These are phyloP conservation scores for Cetradonia linearis DNA, from an alignment of 495 filamentous ascomycete genomes.

Conservation along the genomic window DNA sequence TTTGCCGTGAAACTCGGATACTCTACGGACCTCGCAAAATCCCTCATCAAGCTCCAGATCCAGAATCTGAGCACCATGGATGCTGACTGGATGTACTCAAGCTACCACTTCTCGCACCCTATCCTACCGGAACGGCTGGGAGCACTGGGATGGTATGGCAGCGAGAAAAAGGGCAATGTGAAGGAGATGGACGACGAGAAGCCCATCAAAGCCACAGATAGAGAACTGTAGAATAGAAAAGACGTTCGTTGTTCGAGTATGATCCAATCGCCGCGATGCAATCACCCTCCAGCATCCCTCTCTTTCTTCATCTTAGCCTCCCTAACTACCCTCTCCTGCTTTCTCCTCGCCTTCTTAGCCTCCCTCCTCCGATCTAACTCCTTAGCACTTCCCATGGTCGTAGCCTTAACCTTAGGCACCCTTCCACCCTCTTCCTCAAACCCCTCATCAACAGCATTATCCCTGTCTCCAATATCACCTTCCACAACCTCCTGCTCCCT, in stretches of 20 bases:
- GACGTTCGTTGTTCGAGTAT: background rate
- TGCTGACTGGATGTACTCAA: constrained; percentile 94
- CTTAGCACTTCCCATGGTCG: constrained; percentile 17
- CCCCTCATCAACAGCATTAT: constrained; percentile 18
- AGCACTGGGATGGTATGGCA: constrained; percentile 73
- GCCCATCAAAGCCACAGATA: constrained; percentile 46
- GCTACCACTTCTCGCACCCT: constrained; percentile 95
- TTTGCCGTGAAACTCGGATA: constrained; percentile 84
- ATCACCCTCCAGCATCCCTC: constrained; percentile 23
- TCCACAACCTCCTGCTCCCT: constrained; percentile 35
- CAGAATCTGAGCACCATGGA: constrained; percentile 98
- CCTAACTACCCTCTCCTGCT: constrained; percentile 38
- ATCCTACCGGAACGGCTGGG: constrained; percentile 88
- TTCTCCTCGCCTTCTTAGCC: constrained; percentile 41
- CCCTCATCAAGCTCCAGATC: constrained; percentile 93
- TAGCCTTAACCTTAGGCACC: constrained; percentile 18
- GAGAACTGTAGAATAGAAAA: constrained; percentile 41
- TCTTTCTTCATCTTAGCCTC: constrained; percentile 29
- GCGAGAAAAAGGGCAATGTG: constrained; percentile 40
- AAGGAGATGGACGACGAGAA: constrained; percentile 44
- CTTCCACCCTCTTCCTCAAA: constrained; percentile 8
- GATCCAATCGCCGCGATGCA: background rate
- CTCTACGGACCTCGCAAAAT: constrained; percentile 68
- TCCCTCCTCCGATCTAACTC: constrained; percentile 43
- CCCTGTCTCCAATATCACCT: constrained; percentile 30